phyloP scores from a whole-genome alignment of 768 basidiomycete genomes.

The Mrakia blollopis region DNA sequence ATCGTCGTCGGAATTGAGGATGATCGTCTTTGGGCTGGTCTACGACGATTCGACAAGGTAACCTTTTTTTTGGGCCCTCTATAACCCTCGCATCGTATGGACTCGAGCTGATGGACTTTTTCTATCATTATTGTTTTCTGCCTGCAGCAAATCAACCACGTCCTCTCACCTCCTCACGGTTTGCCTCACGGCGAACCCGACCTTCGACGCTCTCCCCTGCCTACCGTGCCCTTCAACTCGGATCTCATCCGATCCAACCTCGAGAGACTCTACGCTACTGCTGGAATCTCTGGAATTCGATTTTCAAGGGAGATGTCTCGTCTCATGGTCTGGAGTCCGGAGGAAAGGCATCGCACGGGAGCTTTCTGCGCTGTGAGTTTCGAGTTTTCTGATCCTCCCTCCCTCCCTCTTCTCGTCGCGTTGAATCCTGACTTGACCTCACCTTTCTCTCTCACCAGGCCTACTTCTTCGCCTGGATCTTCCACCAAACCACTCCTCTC shows the following conservation, averaged over 20 bases:
- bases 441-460: constrained; percentile 26
- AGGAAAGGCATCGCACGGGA: constrained; percentile 42
- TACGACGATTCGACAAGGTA: constrained; percentile 45
- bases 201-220: constrained; percentile 45
- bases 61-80: neutral
- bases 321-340: constrained; percentile 44
- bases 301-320: constrained; percentile 41
- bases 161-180: constrained; percentile 44
- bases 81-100: neutral
- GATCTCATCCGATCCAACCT: constrained; percentile 46
- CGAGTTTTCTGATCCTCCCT: neutral
- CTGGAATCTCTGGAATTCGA: constrained; percentile 43
- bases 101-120: too few relatives aligned
- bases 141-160: constrained; percentile 46
- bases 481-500: constrained; percentile 43
- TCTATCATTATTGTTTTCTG: neutral
- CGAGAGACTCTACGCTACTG: constrained; percentile 44
- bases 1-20: constrained; percentile 46
- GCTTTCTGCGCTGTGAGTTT: constrained; percentile 37
- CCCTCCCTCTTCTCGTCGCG: neutral
- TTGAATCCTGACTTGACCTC: neutral
- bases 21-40: constrained; percentile 45
- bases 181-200: constrained; percentile 46
- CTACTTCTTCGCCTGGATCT: constrained; percentile 45
- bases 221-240: constrained; percentile 45